Percentiles rank a stretch among this genome's conserved stretches.
These are phyloP conservation scores for Malus hybrid DNA, from an alignment of 331 rosid species.

Conservation along the genomic window DNA sequence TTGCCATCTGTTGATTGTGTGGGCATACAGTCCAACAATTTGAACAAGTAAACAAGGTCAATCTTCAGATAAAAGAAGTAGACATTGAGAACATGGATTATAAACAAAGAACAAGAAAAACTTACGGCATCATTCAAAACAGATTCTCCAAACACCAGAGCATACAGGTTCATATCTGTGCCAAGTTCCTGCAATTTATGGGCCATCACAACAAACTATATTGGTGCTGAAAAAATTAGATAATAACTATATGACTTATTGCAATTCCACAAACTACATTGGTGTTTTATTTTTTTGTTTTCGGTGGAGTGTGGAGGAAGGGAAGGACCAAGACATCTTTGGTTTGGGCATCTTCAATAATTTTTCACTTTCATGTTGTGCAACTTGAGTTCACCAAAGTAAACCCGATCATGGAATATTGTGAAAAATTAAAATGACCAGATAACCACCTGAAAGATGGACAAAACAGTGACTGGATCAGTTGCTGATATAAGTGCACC, in stretches of 20 bases:
- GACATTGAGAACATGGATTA: slow-evolving; percentile 2
- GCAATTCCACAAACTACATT: not conserved
- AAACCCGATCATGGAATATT: not conserved
- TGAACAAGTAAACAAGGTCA: slow-evolving; percentile 15
- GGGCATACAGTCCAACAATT: slow-evolving; percentile 13
- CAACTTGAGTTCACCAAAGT: slow-evolving; percentile 8
- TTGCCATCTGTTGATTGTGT: slow-evolving; percentile 65
- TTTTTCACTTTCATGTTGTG: slow-evolving; percentile 1
- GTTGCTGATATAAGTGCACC: slow-evolving; percentile 99
- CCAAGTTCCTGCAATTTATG: slow-evolving; percentile 71
- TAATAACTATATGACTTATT: not conserved
- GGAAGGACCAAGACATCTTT: not conserved
- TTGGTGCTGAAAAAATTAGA: too few species aligned
- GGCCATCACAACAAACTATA: not conserved
- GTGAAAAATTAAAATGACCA: not conserved
- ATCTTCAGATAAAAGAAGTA: slow-evolving; percentile 17
- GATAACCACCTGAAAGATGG: slow-evolving; percentile 82
- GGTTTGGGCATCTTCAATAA: not conserved
- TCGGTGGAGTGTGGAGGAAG: not conserved
- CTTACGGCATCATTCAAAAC: slow-evolving; percentile 93
- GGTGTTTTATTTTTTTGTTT: not conserved
- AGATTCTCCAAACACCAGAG: slow-evolving; percentile 96
- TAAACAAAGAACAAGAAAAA: slow-evolving; percentile 12
- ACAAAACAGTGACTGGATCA: slow-evolving; percentile 91
- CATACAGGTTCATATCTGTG: slow-evolving; percentile 80